Conservation (phyloP, 148 eudicot genomes). For the Rhododendron ferrugineum region DNA sequence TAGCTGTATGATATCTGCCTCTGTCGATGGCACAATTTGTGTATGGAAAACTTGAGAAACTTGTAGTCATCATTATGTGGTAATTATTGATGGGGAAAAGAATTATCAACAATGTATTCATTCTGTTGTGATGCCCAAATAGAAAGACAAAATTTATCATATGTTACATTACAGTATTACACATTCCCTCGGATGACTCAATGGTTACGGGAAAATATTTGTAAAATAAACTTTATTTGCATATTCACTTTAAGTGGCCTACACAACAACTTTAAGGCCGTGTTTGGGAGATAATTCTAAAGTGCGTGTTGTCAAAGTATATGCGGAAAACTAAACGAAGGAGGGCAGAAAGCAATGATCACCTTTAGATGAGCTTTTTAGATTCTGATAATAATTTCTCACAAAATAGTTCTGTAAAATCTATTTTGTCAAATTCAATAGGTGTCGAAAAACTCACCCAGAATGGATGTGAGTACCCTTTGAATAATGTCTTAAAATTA, state of each 20-base stretch:
- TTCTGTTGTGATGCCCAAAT: neutral
- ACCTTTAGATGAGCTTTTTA: too few relatives aligned
- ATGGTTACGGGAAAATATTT: neutral
- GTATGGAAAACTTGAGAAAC: slow-evolving; percentile 66
- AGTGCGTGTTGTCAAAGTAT: too few relatives aligned
- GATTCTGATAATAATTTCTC: too few relatives aligned
- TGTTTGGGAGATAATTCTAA: neutral
- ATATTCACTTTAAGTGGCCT: neutral
- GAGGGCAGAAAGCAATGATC: too few relatives aligned
- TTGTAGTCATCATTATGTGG: neutral
- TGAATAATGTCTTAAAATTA: too few relatives aligned
- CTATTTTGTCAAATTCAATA: too few relatives aligned
- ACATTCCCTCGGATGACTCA: neutral
- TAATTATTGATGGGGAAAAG: neutral
- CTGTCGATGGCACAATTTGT: slow-evolving; percentile 84
- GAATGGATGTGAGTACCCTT: too few relatives aligned
- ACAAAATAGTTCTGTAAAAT: too few relatives aligned
- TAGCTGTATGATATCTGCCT: slow-evolving; percentile 78
- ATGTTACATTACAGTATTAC: neutral
- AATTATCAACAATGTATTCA: neutral
- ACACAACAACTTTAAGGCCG: neutral
- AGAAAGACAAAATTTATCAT: neutral
- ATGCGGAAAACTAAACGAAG: too few relatives aligned
- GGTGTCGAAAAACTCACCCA: neutral
- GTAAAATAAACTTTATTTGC: too few relatives aligned